Evolutionary conservation across 2,329 filamentous ascomycete genomes (phyloP).

Genomic region (Colletotrichum orchidophilum): DNA sequence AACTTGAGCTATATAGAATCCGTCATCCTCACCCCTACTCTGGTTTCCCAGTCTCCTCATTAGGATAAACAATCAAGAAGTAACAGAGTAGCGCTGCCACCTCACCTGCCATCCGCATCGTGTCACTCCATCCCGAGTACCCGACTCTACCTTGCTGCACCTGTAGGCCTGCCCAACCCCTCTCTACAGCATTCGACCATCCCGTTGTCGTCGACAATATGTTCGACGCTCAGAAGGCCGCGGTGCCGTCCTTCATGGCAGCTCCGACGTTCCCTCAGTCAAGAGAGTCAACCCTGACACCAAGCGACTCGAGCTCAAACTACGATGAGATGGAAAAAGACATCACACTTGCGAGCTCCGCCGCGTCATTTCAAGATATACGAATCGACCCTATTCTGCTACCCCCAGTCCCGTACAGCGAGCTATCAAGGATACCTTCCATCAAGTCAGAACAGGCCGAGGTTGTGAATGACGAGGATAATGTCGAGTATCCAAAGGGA

Average conservation of each 20-base stretch:
- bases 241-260: neutral
- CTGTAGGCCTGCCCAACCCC: neutral
- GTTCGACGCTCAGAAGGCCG: slow-evolving; percentile 11
- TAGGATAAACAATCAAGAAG: neutral
- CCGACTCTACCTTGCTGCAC: neutral
- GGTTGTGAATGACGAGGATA: neutral
- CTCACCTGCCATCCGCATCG: neutral
- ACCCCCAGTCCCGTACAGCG: neutral
- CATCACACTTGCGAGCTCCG: slow-evolving; percentile 1
- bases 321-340: slow-evolving; percentile 25
- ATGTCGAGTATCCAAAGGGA: slow-evolving; percentile 15
- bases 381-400: neutral
- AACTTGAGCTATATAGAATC: neutral
- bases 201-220: neutral
- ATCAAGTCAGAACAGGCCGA: neutral
- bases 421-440: neutral
- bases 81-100: neutral
- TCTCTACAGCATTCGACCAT: neutral
- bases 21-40: neutral
- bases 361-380: slow-evolving; percentile 6
- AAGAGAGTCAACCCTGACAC: neutral
- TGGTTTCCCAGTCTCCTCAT: neutral
- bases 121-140: neutral
- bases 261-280: neutral
- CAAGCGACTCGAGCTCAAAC: slow-evolving; percentile 13